Conservation (phyloP, 1,139 yeast genomes). For the Saccharomycopsis hybrid region DNA sequence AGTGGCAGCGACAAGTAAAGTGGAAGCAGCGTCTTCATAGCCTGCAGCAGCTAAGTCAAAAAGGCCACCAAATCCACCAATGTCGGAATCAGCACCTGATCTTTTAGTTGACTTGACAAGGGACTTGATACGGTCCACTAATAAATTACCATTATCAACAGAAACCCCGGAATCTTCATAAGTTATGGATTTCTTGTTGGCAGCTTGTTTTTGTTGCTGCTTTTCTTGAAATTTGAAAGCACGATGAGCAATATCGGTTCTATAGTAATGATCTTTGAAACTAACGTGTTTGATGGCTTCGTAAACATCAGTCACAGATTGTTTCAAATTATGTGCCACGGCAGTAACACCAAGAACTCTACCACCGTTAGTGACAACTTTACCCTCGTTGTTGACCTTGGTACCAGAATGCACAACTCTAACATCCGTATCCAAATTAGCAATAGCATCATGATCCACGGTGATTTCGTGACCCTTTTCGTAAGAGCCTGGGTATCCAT, state of each 20-base stretch:
- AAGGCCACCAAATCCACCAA: constrained; percentile 98
- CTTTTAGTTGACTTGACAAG: constrained; percentile 93
- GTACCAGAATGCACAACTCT: constrained; percentile 97
- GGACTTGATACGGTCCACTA: constrained; percentile 85
- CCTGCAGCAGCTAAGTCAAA: constrained; percentile 90
- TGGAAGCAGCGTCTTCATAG: constrained; percentile 58
- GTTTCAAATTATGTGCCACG: constrained; percentile 63
- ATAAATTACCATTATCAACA: constrained; percentile 86
- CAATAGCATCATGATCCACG: constrained; percentile 33
- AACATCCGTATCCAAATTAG: constrained; percentile 46
- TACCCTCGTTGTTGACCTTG: constrained; percentile 34
- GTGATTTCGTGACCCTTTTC: constrained; percentile 81
- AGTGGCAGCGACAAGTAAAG: constrained; percentile 91
- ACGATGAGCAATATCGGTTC: constrained; percentile 93
- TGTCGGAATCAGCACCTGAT: constrained; percentile 95
- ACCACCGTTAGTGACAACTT: constrained; percentile 85
- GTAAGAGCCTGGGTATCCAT: constrained; percentile 91
- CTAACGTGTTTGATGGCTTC: constrained; percentile 71
- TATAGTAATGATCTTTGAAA: constrained; percentile 71
- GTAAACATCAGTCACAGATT: constrained; percentile 83
- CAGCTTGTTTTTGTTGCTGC: constrained; percentile 22
- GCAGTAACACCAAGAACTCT: constrained; percentile 96
- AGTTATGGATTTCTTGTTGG: constrained; percentile 42
- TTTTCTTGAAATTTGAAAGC: constrained; percentile 47
- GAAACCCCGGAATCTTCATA: constrained; percentile 96